Conservation (phyloP, 768 basidiomycete species). For the Suillus weaverae region DNA sequence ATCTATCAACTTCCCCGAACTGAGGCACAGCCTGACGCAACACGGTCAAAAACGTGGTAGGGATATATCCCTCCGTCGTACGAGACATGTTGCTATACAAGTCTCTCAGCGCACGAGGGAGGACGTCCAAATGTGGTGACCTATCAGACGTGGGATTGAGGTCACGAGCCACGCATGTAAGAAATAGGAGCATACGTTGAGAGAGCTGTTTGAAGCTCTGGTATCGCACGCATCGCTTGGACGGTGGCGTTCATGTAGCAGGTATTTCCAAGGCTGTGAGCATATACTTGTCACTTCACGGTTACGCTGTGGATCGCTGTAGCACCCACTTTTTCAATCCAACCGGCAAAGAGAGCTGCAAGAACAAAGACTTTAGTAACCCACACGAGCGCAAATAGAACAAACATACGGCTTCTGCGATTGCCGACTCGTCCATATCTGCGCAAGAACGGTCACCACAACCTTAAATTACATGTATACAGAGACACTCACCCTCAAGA, state of each 20-base stretch:
- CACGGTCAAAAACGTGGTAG: slow-evolving; percentile 62
- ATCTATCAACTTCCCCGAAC: slow-evolving; percentile 73
- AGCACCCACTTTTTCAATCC: slow-evolving; percentile 70
- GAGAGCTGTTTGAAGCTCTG: slow-evolving; percentile 80
- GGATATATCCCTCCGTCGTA: slow-evolving; percentile 76
- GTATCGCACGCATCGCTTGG: slow-evolving; percentile 91
- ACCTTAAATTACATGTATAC: neutral
- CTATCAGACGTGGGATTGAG: slow-evolving; percentile 13
- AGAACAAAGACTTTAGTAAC: slow-evolving; percentile 3
- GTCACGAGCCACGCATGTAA: neutral
- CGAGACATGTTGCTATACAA: slow-evolving; percentile 72
- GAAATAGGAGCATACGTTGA: slow-evolving; percentile 42
- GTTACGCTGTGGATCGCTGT: neutral
- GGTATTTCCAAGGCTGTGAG: slow-evolving; percentile 79
- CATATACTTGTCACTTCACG: neutral
- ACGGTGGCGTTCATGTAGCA: slow-evolving; percentile 98
- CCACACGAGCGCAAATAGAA: neutral
- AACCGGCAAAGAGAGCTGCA: slow-evolving; percentile 74
- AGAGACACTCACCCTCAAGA: slow-evolving; percentile 64
- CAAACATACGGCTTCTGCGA: slow-evolving; percentile 72
- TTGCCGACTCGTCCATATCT: slow-evolving; percentile 85
- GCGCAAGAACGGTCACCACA: slow-evolving; percentile 8
- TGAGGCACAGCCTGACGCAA: slow-evolving; percentile 84
- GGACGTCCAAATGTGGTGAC: slow-evolving; percentile 43
- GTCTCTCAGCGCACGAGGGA: slow-evolving; percentile 56